Evolutionary conservation across 1,284 basidiomycete species (phyloP).

Genomic region (Ceratobasidium sp.): DNA sequence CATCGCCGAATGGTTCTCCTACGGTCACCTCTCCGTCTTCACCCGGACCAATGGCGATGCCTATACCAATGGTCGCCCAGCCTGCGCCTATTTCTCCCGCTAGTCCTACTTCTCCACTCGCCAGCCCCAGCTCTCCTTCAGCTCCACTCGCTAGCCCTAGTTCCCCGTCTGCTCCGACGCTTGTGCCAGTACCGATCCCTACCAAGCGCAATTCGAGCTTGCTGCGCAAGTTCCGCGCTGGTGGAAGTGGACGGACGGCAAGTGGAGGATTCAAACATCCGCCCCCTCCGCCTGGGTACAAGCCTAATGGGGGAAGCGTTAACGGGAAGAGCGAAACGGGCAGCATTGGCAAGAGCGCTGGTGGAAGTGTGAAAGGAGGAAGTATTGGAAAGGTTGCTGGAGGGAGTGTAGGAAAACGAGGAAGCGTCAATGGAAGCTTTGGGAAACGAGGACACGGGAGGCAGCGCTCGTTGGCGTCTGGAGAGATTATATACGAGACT

Average conservation of each 20-base stretch:
- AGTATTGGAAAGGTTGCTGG: neutral
- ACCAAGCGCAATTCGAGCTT: conserved; percentile 37
- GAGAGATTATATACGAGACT: conserved; percentile 42
- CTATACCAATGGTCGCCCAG: neutral
- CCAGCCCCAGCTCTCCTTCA: neutral
- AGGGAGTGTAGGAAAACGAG: neutral
- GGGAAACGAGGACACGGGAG: neutral
- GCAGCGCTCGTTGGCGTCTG: conserved; percentile 27
- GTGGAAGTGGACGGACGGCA: neutral
- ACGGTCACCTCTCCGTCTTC: neutral
- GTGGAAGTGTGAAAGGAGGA: too few species aligned
- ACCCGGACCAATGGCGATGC: conserved; percentile 26
- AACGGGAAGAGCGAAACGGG: neutral
- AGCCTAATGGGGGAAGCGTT: neutral
- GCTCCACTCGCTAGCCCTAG: neutral
- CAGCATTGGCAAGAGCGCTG: neutral
- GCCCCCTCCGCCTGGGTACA: conserved; percentile 25
- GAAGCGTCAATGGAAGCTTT: neutral
- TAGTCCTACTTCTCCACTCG: too few species aligned
- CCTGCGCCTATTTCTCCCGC: neutral
- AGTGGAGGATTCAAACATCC: conserved; percentile 39
- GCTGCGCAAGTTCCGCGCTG: conserved; percentile 34
- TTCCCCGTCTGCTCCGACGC: neutral
- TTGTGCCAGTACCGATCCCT: conserved; percentile 16
- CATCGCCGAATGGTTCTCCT: neutral